Conservation (phyloP, 257 asterid genomes). For the Pogostemon cablin region DNA sequence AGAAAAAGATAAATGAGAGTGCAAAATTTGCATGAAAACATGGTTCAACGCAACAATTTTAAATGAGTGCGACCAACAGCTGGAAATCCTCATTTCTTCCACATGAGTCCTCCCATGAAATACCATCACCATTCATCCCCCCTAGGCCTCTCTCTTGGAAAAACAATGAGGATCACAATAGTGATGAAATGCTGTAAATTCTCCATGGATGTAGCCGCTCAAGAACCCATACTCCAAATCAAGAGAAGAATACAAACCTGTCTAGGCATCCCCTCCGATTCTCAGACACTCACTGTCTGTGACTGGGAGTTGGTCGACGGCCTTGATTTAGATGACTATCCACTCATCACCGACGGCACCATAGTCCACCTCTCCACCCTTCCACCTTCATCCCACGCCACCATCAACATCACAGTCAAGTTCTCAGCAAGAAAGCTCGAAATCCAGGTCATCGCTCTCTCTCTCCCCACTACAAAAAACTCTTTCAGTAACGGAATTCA, state of each 20-base stretch:
- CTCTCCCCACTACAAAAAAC: no score
- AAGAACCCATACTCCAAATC: constrained; percentile 30
- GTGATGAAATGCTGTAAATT: constrained; percentile 27
- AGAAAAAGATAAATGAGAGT: not conserved
- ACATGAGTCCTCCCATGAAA: constrained; percentile 24
- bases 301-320: constrained; percentile 35
- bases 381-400: not conserved
- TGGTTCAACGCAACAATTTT: not conserved
- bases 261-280: constrained; percentile 20
- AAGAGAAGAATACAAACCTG: constrained; percentile 24
- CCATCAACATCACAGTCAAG: constrained; percentile 39
- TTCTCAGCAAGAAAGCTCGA: constrained; percentile 27
- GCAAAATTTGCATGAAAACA: constrained; percentile 27
- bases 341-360: constrained; percentile 29
- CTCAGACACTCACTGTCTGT: constrained; percentile 29
- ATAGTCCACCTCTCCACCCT: constrained; percentile 30
- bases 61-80: constrained; percentile 31
- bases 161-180: constrained; percentile 17
- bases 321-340: constrained; percentile 28
- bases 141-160: not conserved
- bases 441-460: constrained; percentile 12
- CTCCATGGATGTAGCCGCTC: constrained; percentile 21
- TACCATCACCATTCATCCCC: not conserved
- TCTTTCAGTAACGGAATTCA: no score
- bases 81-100: not conserved